phyloP scores from a whole-genome alignment of 1,284 basidiomycete species.

The Takashimella koratensis region DNA sequence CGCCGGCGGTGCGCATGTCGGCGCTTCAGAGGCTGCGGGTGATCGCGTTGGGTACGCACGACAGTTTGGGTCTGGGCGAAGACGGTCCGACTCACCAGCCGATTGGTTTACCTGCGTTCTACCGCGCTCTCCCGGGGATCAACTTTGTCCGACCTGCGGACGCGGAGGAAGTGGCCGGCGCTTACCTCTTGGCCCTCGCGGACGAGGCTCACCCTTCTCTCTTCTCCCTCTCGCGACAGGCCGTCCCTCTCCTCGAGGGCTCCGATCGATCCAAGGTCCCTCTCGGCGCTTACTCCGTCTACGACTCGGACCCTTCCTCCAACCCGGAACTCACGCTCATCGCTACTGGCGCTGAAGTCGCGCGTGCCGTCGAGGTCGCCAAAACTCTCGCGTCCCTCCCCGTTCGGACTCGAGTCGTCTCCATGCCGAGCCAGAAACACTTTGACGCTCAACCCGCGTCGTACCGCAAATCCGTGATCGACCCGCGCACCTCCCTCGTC shows the following conservation, averaged over 20 bases:
- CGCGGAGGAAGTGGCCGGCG: constrained; percentile 40
- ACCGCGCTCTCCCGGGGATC: constrained; percentile 38
- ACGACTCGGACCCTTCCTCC: constrained; percentile 15
- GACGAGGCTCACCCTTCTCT: constrained; percentile 28
- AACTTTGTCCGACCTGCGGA: constrained; percentile 43
- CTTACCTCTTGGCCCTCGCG: constrained; percentile 31
- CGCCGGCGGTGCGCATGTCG: constrained; percentile 42
- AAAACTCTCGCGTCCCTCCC: constrained; percentile 15
- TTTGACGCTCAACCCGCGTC: constrained; percentile 33
- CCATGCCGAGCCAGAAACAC: constrained; percentile 35
- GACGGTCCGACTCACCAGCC: constrained; percentile 46
- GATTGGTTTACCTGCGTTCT: constrained; percentile 35
- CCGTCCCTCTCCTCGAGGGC: constrained; percentile 34
- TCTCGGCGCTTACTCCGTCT: constrained; percentile 34
- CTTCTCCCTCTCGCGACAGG: constrained; percentile 34
- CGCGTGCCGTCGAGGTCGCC: constrained; percentile 32
- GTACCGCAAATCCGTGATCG: constrained; percentile 31
- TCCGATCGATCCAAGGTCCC: constrained; percentile 29
- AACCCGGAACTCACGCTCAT: constrained; percentile 36
- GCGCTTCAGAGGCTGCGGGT: constrained; percentile 41
- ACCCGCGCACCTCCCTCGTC: constrained; percentile 26
- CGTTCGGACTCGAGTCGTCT: constrained; percentile 34
- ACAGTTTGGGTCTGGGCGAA: constrained; percentile 44
- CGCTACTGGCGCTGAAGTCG: constrained; percentile 42
- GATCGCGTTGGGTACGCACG: constrained; percentile 44